Base-by-base conservation (phyloP, 306 rosid species). In the Rosa lucieae region DNA sequence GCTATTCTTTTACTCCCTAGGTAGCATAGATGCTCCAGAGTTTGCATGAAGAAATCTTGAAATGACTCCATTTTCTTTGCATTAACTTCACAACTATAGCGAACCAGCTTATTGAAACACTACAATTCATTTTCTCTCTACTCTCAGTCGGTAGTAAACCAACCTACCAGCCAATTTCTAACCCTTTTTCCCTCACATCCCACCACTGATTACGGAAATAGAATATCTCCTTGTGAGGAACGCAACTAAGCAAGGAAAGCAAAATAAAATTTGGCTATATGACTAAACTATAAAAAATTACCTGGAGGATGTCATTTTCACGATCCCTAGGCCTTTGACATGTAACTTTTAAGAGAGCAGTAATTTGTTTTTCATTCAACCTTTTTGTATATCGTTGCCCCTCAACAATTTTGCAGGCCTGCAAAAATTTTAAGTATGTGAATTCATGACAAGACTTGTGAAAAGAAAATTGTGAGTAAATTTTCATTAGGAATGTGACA, bases 361-460 rank as follows among this genome's bases (percentile, higher is more conserved):
- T 95, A 77, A 95, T 95, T 90, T 95, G 98, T 82, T 89, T 93
- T 85, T 93, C 99, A 53, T 95, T 95, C 86, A 95, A 85, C 87
- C 99, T 90, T 80, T 93, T 95, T 1, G 98, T 93, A 80, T 95
- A 95, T 61, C 96, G 89, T 83, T 95, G 99, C 35, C 98, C 98
- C 87, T 90, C 99, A 18, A 95, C 99, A 86, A 95, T 95, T 91
- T 95, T 95, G 90, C 99, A 95, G 49, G 99, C 99, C 99, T 94
- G 76, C 70, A 72, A 79, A 80, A 79, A 29, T 59, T 55, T 14
- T 42, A 77, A 21, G 72, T 32, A 42, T 61, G 62, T n/a, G 77
- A 76, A 59, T 67, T 69, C 46, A 69, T 63, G 62, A 55, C 5
- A 66, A 55, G 46, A 52, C 17, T 21, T 15, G n/a, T 40, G 72